Evolutionary conservation across 768 basidiomycete species (phyloP).

Genomic region (Suillus subaureus): DNA sequence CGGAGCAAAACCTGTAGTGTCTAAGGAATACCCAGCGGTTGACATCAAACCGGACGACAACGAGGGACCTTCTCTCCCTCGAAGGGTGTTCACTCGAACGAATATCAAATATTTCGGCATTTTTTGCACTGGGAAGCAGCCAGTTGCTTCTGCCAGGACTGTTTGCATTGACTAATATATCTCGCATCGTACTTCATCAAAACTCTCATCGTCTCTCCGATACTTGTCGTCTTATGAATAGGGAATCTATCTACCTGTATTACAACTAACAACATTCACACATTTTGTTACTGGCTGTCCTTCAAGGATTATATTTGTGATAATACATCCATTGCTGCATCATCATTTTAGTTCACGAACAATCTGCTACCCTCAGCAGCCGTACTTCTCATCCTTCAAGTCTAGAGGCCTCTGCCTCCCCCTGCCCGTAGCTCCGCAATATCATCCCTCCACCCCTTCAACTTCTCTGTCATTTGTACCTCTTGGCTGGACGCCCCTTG

Average conservation of each 20-base stretch:
- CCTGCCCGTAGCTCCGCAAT: conserved; percentile 33
- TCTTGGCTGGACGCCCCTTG: conserved; percentile 37
- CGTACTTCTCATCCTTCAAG: background rate
- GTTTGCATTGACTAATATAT: background rate
- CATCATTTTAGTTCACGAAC: conserved; percentile 27
- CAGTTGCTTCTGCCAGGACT: background rate
- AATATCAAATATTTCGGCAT: conserved; percentile 36
- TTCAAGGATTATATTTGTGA: background rate
- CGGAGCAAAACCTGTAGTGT: background rate
- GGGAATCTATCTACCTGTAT: too few species aligned
- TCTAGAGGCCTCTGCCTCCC: background rate
- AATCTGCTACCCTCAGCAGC: conserved; percentile 25
- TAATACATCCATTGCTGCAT: background rate
- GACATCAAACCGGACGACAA: conserved; percentile 9
- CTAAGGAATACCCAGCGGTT: conserved; percentile 8
- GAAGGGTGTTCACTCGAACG: conserved; percentile 17
- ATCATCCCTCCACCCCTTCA: conserved; percentile 45
- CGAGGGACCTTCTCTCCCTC: conserved; percentile 6
- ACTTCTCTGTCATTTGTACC: conserved; percentile 40
- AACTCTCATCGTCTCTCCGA: background rate
- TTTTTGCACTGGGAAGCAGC: conserved; percentile 38
- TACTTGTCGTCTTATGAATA: background rate
- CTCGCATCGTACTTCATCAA: background rate
- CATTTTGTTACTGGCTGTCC: background rate
- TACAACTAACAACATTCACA: background rate